Conservation (phyloP, 2,329 filamentous ascomycete genomes). For the Hymenoscyphus occultus region DNA sequence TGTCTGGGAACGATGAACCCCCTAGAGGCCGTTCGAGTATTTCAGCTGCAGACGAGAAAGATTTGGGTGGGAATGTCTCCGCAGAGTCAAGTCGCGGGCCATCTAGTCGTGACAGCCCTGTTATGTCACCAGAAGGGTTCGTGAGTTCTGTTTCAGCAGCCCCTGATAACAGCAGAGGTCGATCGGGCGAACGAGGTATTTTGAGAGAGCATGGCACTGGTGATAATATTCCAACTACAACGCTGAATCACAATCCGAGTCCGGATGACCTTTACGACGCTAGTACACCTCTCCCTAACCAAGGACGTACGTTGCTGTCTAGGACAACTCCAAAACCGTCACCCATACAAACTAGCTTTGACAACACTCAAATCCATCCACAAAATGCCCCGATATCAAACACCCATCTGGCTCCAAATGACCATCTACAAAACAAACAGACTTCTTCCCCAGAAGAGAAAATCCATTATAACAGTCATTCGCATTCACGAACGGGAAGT, state of each 20-base stretch:
- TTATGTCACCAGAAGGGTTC: slow-evolving; percentile 6
- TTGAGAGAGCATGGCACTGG: slow-evolving; percentile 11
- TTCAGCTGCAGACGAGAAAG: slow-evolving; percentile 12
- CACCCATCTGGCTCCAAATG: not conserved
- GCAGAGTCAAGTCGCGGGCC: not conserved
- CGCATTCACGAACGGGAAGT: slow-evolving; percentile 45
- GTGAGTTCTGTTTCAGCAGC: not conserved
- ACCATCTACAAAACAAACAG: not conserved
- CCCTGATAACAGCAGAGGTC: not conserved
- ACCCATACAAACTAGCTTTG: slow-evolving; percentile 9
- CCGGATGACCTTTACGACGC: slow-evolving; percentile 39
- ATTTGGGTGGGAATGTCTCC: slow-evolving; percentile 5
- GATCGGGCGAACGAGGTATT: slow-evolving; percentile 1
- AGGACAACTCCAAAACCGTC: slow-evolving; percentile 5
- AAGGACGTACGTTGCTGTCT: not conserved
- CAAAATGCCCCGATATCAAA: not conserved
- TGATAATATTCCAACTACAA: slow-evolving; percentile 1
- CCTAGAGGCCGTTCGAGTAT: not conserved
- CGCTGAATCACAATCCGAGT: slow-evolving; percentile 6
- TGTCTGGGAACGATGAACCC: slow-evolving; percentile 7
- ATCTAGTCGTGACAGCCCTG: slow-evolving; percentile 1
- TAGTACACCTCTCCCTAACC: slow-evolving; percentile 30
- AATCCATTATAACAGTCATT: slow-evolving; percentile 7
- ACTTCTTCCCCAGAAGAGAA: not conserved
- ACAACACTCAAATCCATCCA: not conserved